Evolutionary conservation across 2,329 filamentous ascomycete species (phyloP).

Genomic region (Fusarium agapanthi): DNA sequence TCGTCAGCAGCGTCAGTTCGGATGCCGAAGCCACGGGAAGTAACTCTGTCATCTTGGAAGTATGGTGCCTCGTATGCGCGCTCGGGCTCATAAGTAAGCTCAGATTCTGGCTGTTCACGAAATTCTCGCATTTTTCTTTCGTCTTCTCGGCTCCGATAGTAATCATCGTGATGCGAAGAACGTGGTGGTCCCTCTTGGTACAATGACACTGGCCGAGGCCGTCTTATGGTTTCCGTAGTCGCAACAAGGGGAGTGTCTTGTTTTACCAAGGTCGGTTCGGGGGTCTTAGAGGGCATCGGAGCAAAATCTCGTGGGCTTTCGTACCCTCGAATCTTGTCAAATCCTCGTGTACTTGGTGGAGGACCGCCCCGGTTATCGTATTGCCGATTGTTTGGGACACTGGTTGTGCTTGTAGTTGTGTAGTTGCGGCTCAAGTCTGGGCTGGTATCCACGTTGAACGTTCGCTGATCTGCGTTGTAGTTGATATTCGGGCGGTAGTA

Average conservation of each 20-base stretch:
- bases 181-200: slow-evolving; percentile 60
- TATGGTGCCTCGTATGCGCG: slow-evolving; percentile 42
- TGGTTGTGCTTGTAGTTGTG: slow-evolving; percentile 42
- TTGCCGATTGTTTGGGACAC: slow-evolving; percentile 40
- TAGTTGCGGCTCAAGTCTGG: slow-evolving; percentile 56
- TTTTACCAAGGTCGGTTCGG: slow-evolving; percentile 44
- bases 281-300: slow-evolving; percentile 52
- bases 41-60: slow-evolving; percentile 58
- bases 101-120: slow-evolving; percentile 52
- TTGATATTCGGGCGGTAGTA: slow-evolving; percentile 66
- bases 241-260: slow-evolving; percentile 19
- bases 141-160: slow-evolving; percentile 59
- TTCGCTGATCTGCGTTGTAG: slow-evolving; percentile 56
- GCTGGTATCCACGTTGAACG: slow-evolving; percentile 58
- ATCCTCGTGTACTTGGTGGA: slow-evolving; percentile 74
- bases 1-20: slow-evolving; percentile 52
- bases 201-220: slow-evolving; percentile 59
- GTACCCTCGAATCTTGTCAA: slow-evolving; percentile 69
- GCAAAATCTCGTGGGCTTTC: slow-evolving; percentile 59
- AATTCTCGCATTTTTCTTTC: slow-evolving; percentile 54
- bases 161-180: slow-evolving; percentile 57
- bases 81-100: slow-evolving; percentile 39
- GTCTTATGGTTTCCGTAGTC: slow-evolving; percentile 40
- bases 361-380: slow-evolving; percentile 61
- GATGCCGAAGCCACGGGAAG: slow-evolving; percentile 61